These are phyloP conservation scores for Trichoderma harzianum DNA, from an alignment of 2,329 filamentous ascomycete species.

Conservation along the genomic window DNA sequence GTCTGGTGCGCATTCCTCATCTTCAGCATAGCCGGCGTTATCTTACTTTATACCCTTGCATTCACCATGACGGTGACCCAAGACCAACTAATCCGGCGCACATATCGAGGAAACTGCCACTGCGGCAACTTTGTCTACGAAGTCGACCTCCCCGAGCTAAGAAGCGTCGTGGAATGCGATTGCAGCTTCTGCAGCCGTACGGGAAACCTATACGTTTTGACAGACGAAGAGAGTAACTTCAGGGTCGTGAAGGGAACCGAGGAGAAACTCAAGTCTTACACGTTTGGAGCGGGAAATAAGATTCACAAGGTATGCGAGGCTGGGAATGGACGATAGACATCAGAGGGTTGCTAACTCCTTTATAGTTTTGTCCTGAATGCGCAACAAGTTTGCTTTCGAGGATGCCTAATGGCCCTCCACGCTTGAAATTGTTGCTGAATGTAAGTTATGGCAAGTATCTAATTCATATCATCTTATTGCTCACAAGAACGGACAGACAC, in stretches of 20 bases:
- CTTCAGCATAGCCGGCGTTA: neutral
- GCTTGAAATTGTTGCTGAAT: constrained; percentile 17
- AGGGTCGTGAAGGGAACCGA: constrained; percentile 45
- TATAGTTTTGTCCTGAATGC: constrained; percentile 51
- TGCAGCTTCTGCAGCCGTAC: constrained; percentile 63
- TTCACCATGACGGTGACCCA: neutral
- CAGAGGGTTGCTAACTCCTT: neutral
- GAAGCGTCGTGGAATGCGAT: constrained; percentile 55
- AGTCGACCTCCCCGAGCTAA: constrained; percentile 54
- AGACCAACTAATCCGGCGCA: constrained; percentile 25
- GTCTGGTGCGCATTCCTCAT: neutral
- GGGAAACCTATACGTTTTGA: constrained; percentile 38
- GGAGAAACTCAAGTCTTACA: constrained; percentile 42
- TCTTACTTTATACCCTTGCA: no score
- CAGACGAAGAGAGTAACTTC: constrained; percentile 30
- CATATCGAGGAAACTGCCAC: constrained; percentile 58
- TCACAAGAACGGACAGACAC: neutral
- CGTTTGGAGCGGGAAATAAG: constrained; percentile 38
- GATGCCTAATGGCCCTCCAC: neutral
- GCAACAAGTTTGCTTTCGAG: constrained; percentile 41
- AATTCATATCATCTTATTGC: neutral
- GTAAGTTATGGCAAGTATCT: neutral
- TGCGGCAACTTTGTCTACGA: constrained; percentile 54
- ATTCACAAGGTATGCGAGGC: constrained; percentile 39
- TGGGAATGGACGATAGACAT: neutral